Evolutionary conservation across 83 land plant genomes (phyloP), one percentile per base, ranked within the genome.

Genomic region (Diphasiastrum complanatum): DNA sequence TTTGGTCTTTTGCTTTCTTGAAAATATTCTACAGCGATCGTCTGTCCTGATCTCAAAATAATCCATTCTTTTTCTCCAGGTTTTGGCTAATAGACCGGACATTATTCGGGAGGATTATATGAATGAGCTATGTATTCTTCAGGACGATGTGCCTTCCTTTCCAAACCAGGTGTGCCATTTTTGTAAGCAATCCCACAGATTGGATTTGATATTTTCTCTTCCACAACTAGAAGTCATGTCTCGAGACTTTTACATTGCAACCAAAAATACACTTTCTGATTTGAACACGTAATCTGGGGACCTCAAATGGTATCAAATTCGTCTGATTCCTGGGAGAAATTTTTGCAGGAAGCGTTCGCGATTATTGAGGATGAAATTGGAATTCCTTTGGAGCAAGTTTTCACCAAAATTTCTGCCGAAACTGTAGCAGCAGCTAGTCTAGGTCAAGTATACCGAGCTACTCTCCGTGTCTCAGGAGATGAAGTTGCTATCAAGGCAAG

Each of bases 391-490:
- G 99, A 93, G 72, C 75, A 78, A 38, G 72, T 84, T 8, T 93
- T 93, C 69, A 85, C 92, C 73, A 79, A 81, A 67, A 83, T 93
- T 54, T 85, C 99, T 33, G 75, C 96, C 47, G 33, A 61, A 59
- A 81, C 99, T 20, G 85, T 93, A 58, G 99, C 99, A 46, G 99
- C 99, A 49, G 99, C 99, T 36, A 93, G 99, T 65, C 67, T 93
- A 43, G 99, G 99, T 24, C 99, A 93, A 63, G 99, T 93, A 45
- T 93, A 93, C 67, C 77, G 85, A 18, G 99, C 88, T 37, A 93
- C 99, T 31, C 79, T 93, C n/a, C 84, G 95, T 23, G 46, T 57
- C 18, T 45, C 99, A 10, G 86, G 91, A 6, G 88, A 93, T 58
- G 96, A 93, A 61, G 99, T 93, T 68, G 99, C 99, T 5, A 79